Base-by-base conservation (phyloP, 2,329 filamentous ascomycete species). In the Dichotomopilus funicola region DNA sequence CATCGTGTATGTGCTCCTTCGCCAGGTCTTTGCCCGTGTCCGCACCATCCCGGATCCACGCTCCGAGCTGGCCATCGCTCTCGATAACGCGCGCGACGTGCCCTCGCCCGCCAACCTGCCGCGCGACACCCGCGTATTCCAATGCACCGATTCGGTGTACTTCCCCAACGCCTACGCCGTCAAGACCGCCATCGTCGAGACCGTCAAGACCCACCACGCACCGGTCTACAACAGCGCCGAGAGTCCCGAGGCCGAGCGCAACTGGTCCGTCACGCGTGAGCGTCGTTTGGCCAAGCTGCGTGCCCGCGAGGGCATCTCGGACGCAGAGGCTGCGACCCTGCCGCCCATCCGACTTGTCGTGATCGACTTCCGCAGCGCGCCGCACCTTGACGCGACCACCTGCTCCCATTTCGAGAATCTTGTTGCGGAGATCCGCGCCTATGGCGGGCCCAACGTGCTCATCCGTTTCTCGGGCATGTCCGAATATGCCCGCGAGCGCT, bases 111-210 rank as follows among this genome's bases (percentile, higher is more conserved):
- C 19, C 19, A 3, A 27, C 19, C 19, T 75, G 31, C 75, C 71
- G 1, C 67, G 72, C 2, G 80, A 83, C 61, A 74, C 76, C 1
- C 79, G 78, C 35, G 69, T 85, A 38, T 80, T 85, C 64, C 72
- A 72, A 4, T 81, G 83, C 66, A 75, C 73, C 38, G 78, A 82
- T 55, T 76, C 78, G 1, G 69, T 85, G 38, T 78, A 85, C 67
- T 86, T 85, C 70, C 78, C 76, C 58, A 85, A 86, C 63, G 80
- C 81, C 2, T 79, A 80, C 54, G 70, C 75, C 42, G 67, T 77
- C 57, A 81, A 79, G 48, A 72, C 67, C 2, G 67, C 71, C 6
- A 74, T 79, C 13, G 67, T 82, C 12, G 78, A 83, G 58, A 68
- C 71, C 1, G 65, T 82, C 40, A 75, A 79, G 58, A 77, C 74